phyloP scores from a whole-genome alignment of 1,284 basidiomycete genomes.

The Irpex lacteus region DNA sequence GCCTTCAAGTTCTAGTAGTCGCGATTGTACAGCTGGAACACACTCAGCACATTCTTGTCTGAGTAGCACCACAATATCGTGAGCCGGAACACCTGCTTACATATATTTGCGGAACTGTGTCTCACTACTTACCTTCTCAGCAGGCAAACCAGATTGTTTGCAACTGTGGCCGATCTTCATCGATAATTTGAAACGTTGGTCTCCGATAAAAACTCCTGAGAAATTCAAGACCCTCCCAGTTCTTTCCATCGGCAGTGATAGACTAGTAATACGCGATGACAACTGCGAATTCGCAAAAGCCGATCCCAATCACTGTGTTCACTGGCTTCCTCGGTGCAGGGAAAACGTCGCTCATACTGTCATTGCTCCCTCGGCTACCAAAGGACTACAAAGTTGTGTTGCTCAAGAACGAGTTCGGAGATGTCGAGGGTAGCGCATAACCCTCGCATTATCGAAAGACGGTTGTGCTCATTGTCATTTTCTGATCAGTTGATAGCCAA shows the following conservation, averaged over 20 bases:
- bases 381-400: slow-evolving; percentile 82
- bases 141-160: background rate
- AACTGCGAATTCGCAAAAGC: slow-evolving; percentile 3
- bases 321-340: slow-evolving; percentile 75
- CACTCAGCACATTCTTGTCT: too few relatives aligned
- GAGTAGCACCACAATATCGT: too few relatives aligned
- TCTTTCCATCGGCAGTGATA: background rate
- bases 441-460: background rate
- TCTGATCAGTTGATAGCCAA: slow-evolving; percentile 75
- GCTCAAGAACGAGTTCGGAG: slow-evolving; percentile 88
- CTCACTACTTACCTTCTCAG: too few relatives aligned
- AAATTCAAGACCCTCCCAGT: background rate
- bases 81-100: too few relatives aligned
- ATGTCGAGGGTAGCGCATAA: slow-evolving; percentile 59
- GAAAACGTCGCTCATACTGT: slow-evolving; percentile 81
- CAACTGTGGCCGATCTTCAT: background rate
- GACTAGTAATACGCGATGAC: background rate
- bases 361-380: slow-evolving; percentile 75
- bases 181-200: background rate
- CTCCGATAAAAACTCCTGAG: background rate
- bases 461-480: background rate
- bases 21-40: too few relatives aligned
- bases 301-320: slow-evolving; percentile 81
- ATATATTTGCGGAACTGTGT: too few relatives aligned
- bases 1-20: too few relatives aligned